Base-by-base conservation (phyloP, 2,329 filamentous ascomycete genomes). In the Cladophialophora psammophila region DNA sequence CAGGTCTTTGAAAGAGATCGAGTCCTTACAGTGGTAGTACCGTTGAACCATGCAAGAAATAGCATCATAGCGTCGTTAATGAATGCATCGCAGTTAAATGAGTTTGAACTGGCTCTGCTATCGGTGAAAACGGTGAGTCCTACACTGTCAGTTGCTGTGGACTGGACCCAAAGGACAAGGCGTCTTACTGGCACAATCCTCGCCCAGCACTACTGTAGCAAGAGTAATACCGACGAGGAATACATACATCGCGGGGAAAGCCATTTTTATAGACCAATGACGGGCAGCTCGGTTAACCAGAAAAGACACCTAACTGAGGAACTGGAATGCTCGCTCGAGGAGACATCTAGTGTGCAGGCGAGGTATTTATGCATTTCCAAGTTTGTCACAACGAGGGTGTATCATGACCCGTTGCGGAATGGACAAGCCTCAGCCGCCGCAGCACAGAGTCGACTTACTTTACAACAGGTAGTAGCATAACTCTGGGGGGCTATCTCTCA, bases 31-130 rank as follows among this genome's bases (percentile, higher is more conserved):
- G 52, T 65, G 5, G 55, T 60, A 5, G 55, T 65, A 26, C 63
- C 63, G 31, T 65, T 65, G 42, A 45, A 65, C 63, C 63, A 65
- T 18, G 63, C 63, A 40, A 65, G 63, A 35, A 60, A 65, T 5
- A 32, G 42, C 36, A 36, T 15, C 63, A 65, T 65, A 18, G 34
- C 42, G 4, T 18, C 53, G 18, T 65, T 55, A 32, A 65, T 42
- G 8, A 38, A 45, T 35, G 42, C 36, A 55, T 50, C 12, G 45
- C 63, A 65, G 15, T 65, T 65, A n/a, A 26, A 65, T 13, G 9
- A 35, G 48, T 65, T 65, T 18, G 45, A 52, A 35, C 59, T 60
- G 3, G 48, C 50, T 5, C 60, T 52, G 9, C 50, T 38, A 10
- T 63, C 52, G 3, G 50, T 56, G 60, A 63, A 63, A 31, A 56